Percentiles rank a stretch among this genome's conserved stretches.
Conservation (phyloP, 345 rosid genomes). For the Lepidium didymum region DNA sequence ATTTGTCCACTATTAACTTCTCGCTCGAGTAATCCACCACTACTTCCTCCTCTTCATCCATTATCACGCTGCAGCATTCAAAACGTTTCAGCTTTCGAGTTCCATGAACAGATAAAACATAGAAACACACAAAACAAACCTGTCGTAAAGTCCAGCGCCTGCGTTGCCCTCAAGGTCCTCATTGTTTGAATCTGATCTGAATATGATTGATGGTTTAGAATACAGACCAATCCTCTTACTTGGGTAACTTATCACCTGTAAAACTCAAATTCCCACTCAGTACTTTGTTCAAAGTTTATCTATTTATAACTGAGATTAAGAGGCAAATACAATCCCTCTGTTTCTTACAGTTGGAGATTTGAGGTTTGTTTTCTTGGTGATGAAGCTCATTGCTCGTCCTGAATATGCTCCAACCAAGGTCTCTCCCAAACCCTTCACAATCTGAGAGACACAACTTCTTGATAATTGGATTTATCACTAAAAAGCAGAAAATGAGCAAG, state of each 20-base stretch:
- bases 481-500: not conserved
- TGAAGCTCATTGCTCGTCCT: slow-evolving; percentile 91
- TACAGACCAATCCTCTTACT: slow-evolving; percentile 91
- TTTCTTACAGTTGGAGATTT: slow-evolving; percentile 60
- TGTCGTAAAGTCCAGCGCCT: slow-evolving; percentile 98
- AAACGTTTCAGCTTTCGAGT: not conserved
- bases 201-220: slow-evolving; percentile 76
- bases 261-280: not conserved
- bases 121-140: slow-evolving; percentile 33
- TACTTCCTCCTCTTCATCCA: slow-evolving; percentile 77
- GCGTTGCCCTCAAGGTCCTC: slow-evolving; percentile 98
- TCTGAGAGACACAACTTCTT: slow-evolving; percentile 30
- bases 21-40: slow-evolving; percentile 74
- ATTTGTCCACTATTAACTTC: slow-evolving; percentile 45
- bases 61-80: slow-evolving; percentile 71
- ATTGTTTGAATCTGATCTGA: slow-evolving; percentile 92
- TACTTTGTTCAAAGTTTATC: not conserved
- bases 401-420: slow-evolving; percentile 96
- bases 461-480: not conserved
- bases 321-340: not conserved
- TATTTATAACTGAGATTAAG: not conserved
- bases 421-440: slow-evolving; percentile 94
- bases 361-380: slow-evolving; percentile 75
- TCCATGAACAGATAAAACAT: not conserved
- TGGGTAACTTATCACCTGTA: slow-evolving; percentile 78